These are phyloP conservation scores for Colletotrichum aenigma DNA, from an alignment of 2,329 filamentous ascomycete species.

Conservation along the genomic window DNA sequence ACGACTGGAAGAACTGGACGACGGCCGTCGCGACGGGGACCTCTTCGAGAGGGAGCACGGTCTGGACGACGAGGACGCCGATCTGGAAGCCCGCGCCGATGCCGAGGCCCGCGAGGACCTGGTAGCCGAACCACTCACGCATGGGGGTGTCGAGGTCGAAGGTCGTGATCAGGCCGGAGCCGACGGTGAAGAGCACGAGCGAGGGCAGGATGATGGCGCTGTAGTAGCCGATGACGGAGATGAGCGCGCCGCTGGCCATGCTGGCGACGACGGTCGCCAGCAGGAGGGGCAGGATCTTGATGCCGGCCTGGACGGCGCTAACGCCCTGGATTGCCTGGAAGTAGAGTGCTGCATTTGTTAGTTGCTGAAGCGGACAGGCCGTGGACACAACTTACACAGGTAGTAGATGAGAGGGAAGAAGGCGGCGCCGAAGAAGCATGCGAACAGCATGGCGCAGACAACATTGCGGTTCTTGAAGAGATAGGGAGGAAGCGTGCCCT, in stretches of 20 bases:
- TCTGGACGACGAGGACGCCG: slow-evolving; percentile 56
- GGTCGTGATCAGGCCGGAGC: slow-evolving; percentile 60
- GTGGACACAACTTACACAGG: slow-evolving; percentile 41
- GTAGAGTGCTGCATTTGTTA: slow-evolving; percentile 44
- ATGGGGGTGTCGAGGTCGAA: slow-evolving; percentile 50
- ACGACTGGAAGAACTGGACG: slow-evolving; percentile 65
- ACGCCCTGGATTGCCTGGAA: slow-evolving; percentile 60
- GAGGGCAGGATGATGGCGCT: slow-evolving; percentile 44
- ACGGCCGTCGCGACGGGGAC: slow-evolving; percentile 56
- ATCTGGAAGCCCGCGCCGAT: slow-evolving; percentile 54
- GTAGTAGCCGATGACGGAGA: slow-evolving; percentile 48
- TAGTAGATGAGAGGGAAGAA: slow-evolving; percentile 62
- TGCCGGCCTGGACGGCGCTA: slow-evolving; percentile 56
- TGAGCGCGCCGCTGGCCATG: slow-evolving; percentile 45
- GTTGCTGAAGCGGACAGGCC: background rate
- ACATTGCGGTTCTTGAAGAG: slow-evolving; percentile 51
- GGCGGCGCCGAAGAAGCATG: slow-evolving; percentile 52
- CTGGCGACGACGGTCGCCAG: slow-evolving; percentile 55
- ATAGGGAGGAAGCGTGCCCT: slow-evolving; percentile 52
- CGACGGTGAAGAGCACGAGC: slow-evolving; percentile 46
- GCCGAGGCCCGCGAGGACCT: slow-evolving; percentile 59
- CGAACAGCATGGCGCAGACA: slow-evolving; percentile 42
- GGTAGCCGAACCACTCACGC: slow-evolving; percentile 61
- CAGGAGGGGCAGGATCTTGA: slow-evolving; percentile 58
- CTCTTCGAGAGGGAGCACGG: slow-evolving; percentile 50